phyloP scores from a whole-genome alignment of 441 rosid genomes.

The Mallotus japonicus region DNA sequence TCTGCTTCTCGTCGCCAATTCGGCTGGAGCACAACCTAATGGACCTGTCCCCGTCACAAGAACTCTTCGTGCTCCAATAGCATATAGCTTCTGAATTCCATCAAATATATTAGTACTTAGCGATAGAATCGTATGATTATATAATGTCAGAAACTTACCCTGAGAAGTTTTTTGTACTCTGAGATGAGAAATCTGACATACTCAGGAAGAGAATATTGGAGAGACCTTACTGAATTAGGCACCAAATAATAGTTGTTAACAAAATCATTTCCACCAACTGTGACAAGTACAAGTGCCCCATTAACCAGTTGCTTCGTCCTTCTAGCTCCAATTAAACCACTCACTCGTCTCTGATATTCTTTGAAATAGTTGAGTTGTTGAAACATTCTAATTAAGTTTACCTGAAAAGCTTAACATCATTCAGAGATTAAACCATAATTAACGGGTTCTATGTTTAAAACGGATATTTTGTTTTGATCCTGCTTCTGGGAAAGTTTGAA shows the following conservation, averaged over 20 bases:
- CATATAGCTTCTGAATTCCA: constrained; percentile 48
- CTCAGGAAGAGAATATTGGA: constrained; percentile 66
- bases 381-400: constrained; percentile 57
- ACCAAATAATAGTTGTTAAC: constrained; percentile 85
- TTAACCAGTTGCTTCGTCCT: constrained; percentile 52
- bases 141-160: no score
- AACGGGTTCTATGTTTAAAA: no score
- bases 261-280: constrained; percentile 90
- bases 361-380: constrained; percentile 64
- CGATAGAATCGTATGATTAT: no score
- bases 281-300: constrained; percentile 65
- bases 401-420: constrained; percentile 35
- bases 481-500: no score
- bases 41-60: constrained; percentile 92
- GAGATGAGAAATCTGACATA: constrained; percentile 74
- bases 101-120: no score
- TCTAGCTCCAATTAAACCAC: constrained; percentile 53
- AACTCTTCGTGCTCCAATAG: constrained; percentile 73
- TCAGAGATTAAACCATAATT: no score
- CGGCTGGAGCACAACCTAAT: constrained; percentile 87
- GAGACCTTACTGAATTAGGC: constrained; percentile 85
- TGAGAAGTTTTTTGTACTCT: constrained; percentile 60
- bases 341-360: constrained; percentile 65
- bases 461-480: no score
- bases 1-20: constrained; percentile 56